A percentile compares a stretch with the other conserved stretches of the same genome.
phyloP scores from a whole-genome alignment of 2,329 filamentous ascomycete species.

The Gnomoniopsis smithogilvyi region DNA sequence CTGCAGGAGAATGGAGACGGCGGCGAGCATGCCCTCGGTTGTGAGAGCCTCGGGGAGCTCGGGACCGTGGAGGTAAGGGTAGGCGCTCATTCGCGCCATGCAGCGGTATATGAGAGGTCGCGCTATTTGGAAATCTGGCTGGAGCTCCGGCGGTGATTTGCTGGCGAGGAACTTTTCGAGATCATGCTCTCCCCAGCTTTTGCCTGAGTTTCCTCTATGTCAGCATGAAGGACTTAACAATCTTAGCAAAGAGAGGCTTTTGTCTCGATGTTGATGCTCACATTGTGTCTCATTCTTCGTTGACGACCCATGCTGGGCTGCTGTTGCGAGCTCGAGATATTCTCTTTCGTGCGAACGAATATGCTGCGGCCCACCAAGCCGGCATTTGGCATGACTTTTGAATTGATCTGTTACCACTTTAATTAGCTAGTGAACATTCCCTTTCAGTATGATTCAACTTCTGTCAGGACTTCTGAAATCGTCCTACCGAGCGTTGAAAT shows the following conservation, averaged over 20 bases:
- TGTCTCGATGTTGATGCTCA: background rate
- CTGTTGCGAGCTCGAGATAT: background rate
- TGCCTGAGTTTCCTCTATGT: background rate
- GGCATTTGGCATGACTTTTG: background rate
- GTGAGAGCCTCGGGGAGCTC: background rate
- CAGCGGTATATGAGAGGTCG: background rate
- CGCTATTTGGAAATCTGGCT: background rate
- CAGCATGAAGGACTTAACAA: background rate
- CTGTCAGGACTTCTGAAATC: background rate
- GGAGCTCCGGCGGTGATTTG: background rate
- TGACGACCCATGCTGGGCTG: background rate
- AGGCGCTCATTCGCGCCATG: background rate
- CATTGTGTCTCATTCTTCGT: background rate
- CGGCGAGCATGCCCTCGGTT: background rate
- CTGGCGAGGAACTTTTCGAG: background rate
- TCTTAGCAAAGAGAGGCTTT: background rate
- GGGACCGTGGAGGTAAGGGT: background rate
- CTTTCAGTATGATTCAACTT: background rate
- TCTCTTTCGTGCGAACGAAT: background rate
- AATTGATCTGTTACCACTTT: background rate
- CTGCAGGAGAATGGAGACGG: background rate
- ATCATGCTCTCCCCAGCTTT: background rate
- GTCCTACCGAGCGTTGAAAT: background rate
- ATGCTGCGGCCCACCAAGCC: background rate
- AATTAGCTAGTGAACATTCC: background rate